These are phyloP conservation scores for Zygosaccharomyces pseudobailii DNA, from an alignment of 1,139 yeast genomes.

Conservation along the genomic window DNA sequence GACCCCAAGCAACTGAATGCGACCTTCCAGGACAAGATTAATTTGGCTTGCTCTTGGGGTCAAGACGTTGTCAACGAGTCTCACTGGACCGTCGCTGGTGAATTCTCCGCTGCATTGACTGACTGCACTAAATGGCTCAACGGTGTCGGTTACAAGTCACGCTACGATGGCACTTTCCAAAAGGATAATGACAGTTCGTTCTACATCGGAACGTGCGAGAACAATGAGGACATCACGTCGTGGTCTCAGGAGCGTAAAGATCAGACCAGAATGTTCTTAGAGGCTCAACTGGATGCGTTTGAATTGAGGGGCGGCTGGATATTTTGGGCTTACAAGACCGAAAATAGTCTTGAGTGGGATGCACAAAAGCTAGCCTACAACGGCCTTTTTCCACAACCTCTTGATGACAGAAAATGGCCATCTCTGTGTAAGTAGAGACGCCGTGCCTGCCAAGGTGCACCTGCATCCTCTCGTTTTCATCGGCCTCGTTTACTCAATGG, in stretches of 20 bases:
- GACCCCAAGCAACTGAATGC: conserved; percentile 53
- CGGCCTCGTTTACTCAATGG: background rate
- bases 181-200: conserved; percentile 39
- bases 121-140: conserved; percentile 92
- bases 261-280: conserved; percentile 66
- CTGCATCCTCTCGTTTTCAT: background rate
- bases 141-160: conserved; percentile 85
- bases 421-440: conserved; percentile 1
- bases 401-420: conserved; percentile 54
- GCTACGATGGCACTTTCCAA: conserved; percentile 66
- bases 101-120: conserved; percentile 91
- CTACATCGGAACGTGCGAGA: conserved; percentile 61
- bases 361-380: conserved; percentile 50
- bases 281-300: conserved; percentile 86
- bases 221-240: conserved; percentile 46
- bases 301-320: conserved; percentile 77
- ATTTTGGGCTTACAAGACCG: conserved; percentile 93
- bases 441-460: background rate
- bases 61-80: conserved; percentile 44
- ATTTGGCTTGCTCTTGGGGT: conserved; percentile 63
- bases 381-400: conserved; percentile 78
- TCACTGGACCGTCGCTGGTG: conserved; percentile 81
- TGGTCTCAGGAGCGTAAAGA: conserved; percentile 60
- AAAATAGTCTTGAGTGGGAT: conserved; percentile 84
- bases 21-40: conserved; percentile 56